Percentiles rank a stretch among this genome's conserved stretches.
phyloP scores from a whole-genome alignment of 495 filamentous ascomycete species.

The Tuber brumale region DNA sequence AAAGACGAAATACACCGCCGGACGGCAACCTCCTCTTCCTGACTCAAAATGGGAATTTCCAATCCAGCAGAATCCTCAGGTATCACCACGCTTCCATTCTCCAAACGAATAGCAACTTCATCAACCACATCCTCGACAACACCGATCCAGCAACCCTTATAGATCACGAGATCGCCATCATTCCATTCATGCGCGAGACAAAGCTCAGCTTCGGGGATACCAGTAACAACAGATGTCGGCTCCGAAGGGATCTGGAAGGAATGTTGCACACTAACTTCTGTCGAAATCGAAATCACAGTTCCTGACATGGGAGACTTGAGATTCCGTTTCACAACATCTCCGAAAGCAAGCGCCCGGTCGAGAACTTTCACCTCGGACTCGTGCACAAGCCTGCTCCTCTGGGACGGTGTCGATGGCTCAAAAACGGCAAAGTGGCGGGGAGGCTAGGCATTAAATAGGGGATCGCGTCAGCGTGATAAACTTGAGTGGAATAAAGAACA shows the following conservation, averaged over 20 bases:
- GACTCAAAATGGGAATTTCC: constrained; percentile 40
- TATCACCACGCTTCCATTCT: constrained; percentile 44
- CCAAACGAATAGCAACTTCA: constrained; percentile 42
- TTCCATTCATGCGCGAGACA: constrained; percentile 40
- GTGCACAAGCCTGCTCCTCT: constrained; percentile 43
- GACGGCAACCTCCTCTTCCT: constrained; percentile 27
- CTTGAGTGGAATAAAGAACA: constrained; percentile 1
- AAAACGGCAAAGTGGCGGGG: constrained; percentile 43
- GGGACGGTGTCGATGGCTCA: constrained; percentile 41
- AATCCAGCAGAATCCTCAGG: constrained; percentile 42
- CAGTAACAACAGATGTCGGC: constrained; percentile 11
- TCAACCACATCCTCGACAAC: constrained; percentile 38
- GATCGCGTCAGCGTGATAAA: neutral
- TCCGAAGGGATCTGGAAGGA: constrained; percentile 37
- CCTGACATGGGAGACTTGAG: constrained; percentile 45
- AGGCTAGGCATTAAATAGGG: constrained; percentile 34
- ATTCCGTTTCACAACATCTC: constrained; percentile 47
- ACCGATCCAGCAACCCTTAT: constrained; percentile 44
- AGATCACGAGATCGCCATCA: constrained; percentile 44
- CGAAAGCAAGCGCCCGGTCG: constrained; percentile 45
- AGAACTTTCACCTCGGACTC: constrained; percentile 47
- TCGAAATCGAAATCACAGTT: constrained; percentile 43
- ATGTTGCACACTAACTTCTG: constrained; percentile 42
- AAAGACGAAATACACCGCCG: constrained; percentile 19
- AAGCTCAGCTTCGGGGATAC: constrained; percentile 39